Evolutionary conservation across 805 yeast species (phyloP).

Genomic region (Debaryomyces prosopidis): DNA sequence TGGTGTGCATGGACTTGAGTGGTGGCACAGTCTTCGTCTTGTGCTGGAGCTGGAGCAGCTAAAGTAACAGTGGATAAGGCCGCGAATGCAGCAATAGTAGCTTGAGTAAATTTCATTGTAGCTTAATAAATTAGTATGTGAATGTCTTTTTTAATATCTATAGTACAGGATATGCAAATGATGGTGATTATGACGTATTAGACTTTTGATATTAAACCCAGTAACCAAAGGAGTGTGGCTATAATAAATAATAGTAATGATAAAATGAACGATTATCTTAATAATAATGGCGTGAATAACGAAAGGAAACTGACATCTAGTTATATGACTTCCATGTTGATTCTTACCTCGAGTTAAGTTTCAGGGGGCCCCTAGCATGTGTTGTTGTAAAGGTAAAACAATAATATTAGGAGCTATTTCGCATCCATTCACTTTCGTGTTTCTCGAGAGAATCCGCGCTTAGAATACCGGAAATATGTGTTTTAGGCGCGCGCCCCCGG

Average conservation of each 20-base stretch:
- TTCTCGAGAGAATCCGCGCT: not conserved
- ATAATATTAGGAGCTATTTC: not conserved
- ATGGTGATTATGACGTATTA: too few species aligned
- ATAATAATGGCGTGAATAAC: too few species aligned
- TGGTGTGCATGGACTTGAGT: slow-evolving; percentile 57
- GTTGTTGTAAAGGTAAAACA: not conserved
- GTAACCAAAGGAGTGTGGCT: too few species aligned
- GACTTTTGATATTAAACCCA: too few species aligned
- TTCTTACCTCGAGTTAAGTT: too few species aligned
- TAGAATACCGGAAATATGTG: not conserved
- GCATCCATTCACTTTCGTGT: not conserved
- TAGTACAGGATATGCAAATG: not conserved
- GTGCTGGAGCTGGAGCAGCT: slow-evolving; percentile 26
- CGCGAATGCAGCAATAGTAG: slow-evolving; percentile 20
- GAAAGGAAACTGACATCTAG: too few species aligned
- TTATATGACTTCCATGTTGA: too few species aligned
- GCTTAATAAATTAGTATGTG: not conserved
- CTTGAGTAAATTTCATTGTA: slow-evolving; percentile 13
- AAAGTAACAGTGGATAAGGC: slow-evolving; percentile 12
- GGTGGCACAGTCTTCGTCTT: slow-evolving; percentile 35
- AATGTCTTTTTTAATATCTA: not conserved
- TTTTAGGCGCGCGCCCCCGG: not conserved
- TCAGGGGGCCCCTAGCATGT: not conserved
- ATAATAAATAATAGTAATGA: too few species aligned
- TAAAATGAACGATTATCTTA: too few species aligned